These are phyloP conservation scores for Sanguinoderma infundibulare DNA, from an alignment of 1,284 basidiomycete genomes.

Conservation along the genomic window DNA sequence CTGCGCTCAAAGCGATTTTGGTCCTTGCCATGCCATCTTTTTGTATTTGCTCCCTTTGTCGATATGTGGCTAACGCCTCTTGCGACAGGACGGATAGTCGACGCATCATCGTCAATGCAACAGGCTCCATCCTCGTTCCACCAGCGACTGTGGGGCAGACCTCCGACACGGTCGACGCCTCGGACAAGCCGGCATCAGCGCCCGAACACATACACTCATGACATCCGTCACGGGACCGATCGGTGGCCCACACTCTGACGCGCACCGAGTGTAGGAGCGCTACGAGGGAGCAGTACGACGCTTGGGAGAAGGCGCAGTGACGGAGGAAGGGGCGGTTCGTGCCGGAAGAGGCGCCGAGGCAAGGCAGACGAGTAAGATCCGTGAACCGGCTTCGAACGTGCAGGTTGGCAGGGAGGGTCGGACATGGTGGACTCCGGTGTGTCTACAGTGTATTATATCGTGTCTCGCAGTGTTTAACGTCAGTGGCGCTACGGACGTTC, in stretches of 20 bases:
- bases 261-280: slow-evolving; percentile 86
- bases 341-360: slow-evolving; percentile 36
- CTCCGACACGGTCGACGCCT: slow-evolving; percentile 51
- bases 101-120: slow-evolving; percentile 87
- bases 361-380: slow-evolving; percentile 35
- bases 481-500: background rate
- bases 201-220: slow-evolving; percentile 72
- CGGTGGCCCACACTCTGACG: slow-evolving; percentile 58
- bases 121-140: slow-evolving; percentile 87
- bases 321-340: slow-evolving; percentile 58
- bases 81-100: slow-evolving; percentile 81
- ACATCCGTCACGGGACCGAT: slow-evolving; percentile 66
- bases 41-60: too few species aligned
- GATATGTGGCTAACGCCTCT: background rate
- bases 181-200: slow-evolving; percentile 49
- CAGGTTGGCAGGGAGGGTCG: background rate
- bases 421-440: background rate
- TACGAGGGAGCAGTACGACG: slow-evolving; percentile 82
- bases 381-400: slow-evolving; percentile 29
- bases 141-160: slow-evolving; percentile 53
- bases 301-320: slow-evolving; percentile 76
- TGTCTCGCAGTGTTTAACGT: background rate
- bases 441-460: background rate
- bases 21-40: too few species aligned
- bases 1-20: too few species aligned